Evolutionary conservation across 148 eudicot genomes (phyloP).

Genomic region (Selenicereus undatus): DNA sequence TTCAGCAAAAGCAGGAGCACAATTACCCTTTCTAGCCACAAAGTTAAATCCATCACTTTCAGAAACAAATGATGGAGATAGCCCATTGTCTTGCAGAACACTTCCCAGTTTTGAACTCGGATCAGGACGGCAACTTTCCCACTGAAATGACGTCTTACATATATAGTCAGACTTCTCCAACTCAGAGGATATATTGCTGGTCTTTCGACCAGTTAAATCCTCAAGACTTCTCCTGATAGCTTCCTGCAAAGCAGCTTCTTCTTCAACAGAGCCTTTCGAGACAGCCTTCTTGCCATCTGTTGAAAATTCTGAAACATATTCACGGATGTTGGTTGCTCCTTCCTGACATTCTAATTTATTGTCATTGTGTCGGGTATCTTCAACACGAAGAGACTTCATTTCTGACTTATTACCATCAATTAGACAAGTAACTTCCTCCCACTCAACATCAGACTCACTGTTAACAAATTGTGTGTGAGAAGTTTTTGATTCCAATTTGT

Average conservation of each 20-base stretch:
- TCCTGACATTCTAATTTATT: slow-evolving; percentile 61
- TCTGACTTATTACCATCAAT: neutral
- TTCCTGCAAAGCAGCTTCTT: slow-evolving; percentile 76
- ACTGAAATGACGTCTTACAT: slow-evolving; percentile 19
- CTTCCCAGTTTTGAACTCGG: slow-evolving; percentile 19
- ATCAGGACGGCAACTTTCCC: slow-evolving; percentile 27
- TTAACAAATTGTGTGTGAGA: slow-evolving; percentile 27
- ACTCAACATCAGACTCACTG: slow-evolving; percentile 23
- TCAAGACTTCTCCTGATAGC: slow-evolving; percentile 76
- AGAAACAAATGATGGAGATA: slow-evolving; percentile 24
- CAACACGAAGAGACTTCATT: neutral
- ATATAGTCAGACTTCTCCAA: slow-evolving; percentile 17
- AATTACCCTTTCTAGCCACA: slow-evolving; percentile 14
- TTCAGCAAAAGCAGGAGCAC: slow-evolving; percentile 12
- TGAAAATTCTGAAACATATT: slow-evolving; percentile 27
- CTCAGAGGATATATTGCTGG: slow-evolving; percentile 27
- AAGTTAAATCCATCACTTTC: slow-evolving; percentile 18
- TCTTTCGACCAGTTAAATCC: slow-evolving; percentile 35
- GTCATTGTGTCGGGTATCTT: slow-evolving; percentile 27
- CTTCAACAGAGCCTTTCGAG: slow-evolving; percentile 67
- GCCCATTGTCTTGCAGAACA: slow-evolving; percentile 14
- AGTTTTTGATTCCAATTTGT: slow-evolving; percentile 16
- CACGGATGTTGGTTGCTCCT: slow-evolving; percentile 30
- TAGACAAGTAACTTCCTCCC: slow-evolving; percentile 22
- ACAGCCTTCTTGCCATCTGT: slow-evolving; percentile 26